A percentile compares a stretch with the other conserved stretches of the same genome.
Conservation (phyloP, 192 early-diverging fungal species). For the Dispira simplex region DNA sequence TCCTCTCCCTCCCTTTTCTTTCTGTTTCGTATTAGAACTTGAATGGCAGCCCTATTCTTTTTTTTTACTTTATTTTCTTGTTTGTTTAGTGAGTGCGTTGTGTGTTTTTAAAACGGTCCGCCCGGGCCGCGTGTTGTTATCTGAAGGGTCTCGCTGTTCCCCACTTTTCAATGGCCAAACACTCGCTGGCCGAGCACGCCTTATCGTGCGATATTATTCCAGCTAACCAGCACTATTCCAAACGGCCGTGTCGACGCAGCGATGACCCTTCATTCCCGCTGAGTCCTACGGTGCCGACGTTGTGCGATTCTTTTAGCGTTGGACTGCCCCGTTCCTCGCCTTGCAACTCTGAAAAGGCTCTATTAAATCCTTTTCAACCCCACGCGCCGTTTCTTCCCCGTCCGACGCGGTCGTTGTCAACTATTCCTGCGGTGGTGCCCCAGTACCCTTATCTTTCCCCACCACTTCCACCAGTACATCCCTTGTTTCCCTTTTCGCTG, state of each 20-base stretch:
- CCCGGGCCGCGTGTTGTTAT: too few species aligned
- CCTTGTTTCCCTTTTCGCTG: not conserved
- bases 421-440: not conserved
- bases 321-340: not conserved
- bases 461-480: not conserved
- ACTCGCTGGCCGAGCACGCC: too few species aligned
- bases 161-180: too few species aligned
- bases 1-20: too few species aligned
- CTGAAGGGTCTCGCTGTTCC: too few species aligned
- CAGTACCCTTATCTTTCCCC: not conserved
- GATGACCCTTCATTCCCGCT: not conserved
- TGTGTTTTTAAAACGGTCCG: too few species aligned
- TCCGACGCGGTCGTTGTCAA: not conserved
- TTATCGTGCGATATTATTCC: slow-evolving; percentile 13
- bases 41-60: too few species aligned
- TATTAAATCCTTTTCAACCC: not conserved
- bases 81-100: too few species aligned
- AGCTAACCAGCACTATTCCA: not conserved
- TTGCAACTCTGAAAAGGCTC: not conserved
- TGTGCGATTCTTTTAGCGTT: not conserved
- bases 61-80: too few species aligned
- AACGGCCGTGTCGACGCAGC: not conserved
- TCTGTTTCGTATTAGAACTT: too few species aligned
- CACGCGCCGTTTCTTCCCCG: not conserved
- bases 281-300: not conserved